Evolutionary conservation across 495 filamentous ascomycete species (phyloP), one percentile per base, ranked within the genome.

Genomic region (Elasticomyces elasticus): DNA sequence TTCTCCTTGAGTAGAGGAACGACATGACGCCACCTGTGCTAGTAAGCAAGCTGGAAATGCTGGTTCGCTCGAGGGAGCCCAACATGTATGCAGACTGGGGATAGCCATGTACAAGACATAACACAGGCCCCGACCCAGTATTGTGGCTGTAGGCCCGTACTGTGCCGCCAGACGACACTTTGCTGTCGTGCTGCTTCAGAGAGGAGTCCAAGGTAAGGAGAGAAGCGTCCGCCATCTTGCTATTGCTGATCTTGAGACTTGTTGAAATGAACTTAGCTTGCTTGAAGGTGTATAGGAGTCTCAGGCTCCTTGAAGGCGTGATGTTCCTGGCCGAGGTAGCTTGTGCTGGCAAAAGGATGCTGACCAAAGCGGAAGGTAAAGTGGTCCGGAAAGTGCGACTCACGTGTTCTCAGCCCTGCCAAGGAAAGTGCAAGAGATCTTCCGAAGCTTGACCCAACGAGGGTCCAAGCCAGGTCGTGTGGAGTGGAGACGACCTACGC

Each of bases 101-200:
- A 37, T 65, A 68, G 19, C 66, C 66, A 56, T 68, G 66, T 19
- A 68, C 58, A 2, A 65, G 49, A 17, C 64, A 57, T 12, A 68
- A 38, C 10, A 66, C 52, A 4, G 66, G 64, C 20, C 54, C 58
- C 11, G 54, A 57, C 11, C 54, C 58, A 9, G 41, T 50, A 33
- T 61, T 49, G 40, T 49, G 50, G 24, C 56, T 58, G 45, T 61
- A 61, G 35, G 56, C 55, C 26, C 27, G 27, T 19, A 61, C 48
- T 2, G 42, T 61, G 23, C 54, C 45, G 15, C 51, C 57, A 12
- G 52, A 60, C 2, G 46, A 51, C 19, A 40, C 27, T 47, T 60
- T 51, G 37, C 27, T 51, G 22, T 46, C 30, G 20, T 56, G 25
- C 12, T 47, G 19, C 31, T 51, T 31, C 5, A 60, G 46, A 23